Evolutionary conservation across 306 rosid species (phyloP).

Genomic region (Begonia masoniana): DNA sequence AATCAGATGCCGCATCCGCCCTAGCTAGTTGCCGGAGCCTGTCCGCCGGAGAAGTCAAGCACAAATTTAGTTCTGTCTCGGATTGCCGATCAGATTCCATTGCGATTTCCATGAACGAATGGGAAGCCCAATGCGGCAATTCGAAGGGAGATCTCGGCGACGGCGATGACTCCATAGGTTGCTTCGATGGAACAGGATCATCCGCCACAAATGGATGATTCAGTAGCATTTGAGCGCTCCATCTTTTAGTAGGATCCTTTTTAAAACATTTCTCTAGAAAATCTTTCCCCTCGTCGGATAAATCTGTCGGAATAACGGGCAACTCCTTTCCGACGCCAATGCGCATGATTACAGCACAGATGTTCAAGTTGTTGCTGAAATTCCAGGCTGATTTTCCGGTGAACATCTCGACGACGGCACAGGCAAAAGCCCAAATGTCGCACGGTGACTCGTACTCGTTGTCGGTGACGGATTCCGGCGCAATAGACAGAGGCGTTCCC

Average conservation of each 20-base stretch:
- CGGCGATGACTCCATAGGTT: too few relatives aligned
- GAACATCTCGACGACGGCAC: slow-evolving; percentile 58
- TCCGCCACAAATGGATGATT: too few relatives aligned
- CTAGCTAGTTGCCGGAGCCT: slow-evolving; percentile 24
- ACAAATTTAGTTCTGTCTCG: slow-evolving; percentile 5
- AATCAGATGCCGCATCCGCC: slow-evolving; percentile 13
- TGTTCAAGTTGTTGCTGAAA: slow-evolving; percentile 12
- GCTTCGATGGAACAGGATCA: too few relatives aligned
- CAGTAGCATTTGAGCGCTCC: too few relatives aligned
- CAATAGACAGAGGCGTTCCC: slow-evolving; percentile 71
- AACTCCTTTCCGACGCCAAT: slow-evolving; percentile 49
- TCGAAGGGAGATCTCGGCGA: too few relatives aligned
- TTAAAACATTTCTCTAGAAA: too few relatives aligned
- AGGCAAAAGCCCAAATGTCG: slow-evolving; percentile 75
- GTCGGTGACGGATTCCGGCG: slow-evolving; percentile 64
- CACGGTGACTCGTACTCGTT: slow-evolving; percentile 40
- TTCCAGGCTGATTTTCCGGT: slow-evolving; percentile 56
- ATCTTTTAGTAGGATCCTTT: too few relatives aligned
- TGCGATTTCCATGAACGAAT: not conserved
- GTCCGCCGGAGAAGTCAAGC: slow-evolving; percentile 6
- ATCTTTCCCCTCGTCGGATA: slow-evolving; percentile 45
- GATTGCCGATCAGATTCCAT: slow-evolving; percentile 12
- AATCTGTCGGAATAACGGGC: slow-evolving; percentile 38
- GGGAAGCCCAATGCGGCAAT: not conserved
- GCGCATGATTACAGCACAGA: slow-evolving; percentile 34